phyloP scores from a whole-genome alignment of 2,329 filamentous ascomycete species.

The Juglanconis juglandina region DNA sequence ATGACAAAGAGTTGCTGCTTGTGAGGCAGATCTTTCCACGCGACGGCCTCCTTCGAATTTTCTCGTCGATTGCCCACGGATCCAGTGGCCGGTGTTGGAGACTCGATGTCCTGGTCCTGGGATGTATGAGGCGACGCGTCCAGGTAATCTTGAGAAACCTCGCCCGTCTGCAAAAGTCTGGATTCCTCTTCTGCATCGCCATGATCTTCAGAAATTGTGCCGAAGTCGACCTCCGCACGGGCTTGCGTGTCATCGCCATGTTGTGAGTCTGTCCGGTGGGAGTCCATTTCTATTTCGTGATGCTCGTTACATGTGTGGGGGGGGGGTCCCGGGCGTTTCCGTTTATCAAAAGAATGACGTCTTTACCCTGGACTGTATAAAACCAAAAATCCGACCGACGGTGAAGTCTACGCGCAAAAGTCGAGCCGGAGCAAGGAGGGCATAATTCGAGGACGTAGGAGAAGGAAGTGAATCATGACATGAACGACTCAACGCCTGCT shows the following conservation, averaged over 20 bases:
- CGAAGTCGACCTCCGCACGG: too few relatives aligned
- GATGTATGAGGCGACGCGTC: not conserved
- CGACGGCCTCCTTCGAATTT: slow-evolving; percentile 41
- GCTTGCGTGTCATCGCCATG: not conserved
- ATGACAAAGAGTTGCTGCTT: slow-evolving; percentile 77
- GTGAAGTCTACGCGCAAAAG: too few relatives aligned
- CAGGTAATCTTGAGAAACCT: not conserved
- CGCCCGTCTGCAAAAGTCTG: not conserved
- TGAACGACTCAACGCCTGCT: too few relatives aligned
- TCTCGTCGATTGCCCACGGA: not conserved
- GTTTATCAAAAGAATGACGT: not conserved
- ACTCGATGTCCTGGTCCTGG: not conserved
- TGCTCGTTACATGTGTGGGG: too few relatives aligned
- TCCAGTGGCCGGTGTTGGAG: not conserved
- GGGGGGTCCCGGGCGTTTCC: too few relatives aligned
- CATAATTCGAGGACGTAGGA: too few relatives aligned
- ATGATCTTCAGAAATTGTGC: not conserved
- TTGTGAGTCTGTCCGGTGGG: not conserved
- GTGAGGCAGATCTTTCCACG: slow-evolving; percentile 70
- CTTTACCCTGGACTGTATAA: too few relatives aligned
- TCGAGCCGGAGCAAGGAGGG: too few relatives aligned
- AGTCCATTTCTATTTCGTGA: too few relatives aligned
- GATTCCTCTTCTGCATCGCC: not conserved
- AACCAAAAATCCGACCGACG: too few relatives aligned
- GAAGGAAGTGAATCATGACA: too few relatives aligned